Evolutionary conservation across 164 flowering plant genomes (phyloP).

Genomic region (Hamamelis virginiana): DNA sequence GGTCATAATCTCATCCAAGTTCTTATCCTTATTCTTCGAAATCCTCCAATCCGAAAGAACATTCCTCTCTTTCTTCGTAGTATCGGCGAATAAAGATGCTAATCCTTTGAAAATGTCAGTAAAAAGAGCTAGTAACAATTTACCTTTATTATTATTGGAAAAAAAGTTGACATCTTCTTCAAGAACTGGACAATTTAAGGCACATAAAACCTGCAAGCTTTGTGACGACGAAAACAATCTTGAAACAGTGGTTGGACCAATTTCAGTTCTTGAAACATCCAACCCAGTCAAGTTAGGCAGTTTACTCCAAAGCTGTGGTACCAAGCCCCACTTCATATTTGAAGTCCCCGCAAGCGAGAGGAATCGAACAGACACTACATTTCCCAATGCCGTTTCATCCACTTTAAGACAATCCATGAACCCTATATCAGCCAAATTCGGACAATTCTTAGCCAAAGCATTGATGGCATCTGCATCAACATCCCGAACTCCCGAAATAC

Average conservation of each 20-base stretch:
- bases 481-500: conserved; percentile 85
- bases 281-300: conserved; percentile 72
- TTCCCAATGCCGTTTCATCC: conserved; percentile 69
- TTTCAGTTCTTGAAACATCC: conserved; percentile 91
- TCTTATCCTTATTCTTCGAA: conserved; percentile 40
- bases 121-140: conserved; percentile 60
- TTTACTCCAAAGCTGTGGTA: conserved; percentile 58
- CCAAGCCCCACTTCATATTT: conserved; percentile 68
- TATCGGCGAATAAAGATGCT: conserved; percentile 60
- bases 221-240: conserved; percentile 58
- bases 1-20: conserved; percentile 60
- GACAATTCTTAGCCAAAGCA: conserved; percentile 74
- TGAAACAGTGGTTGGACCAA: conserved; percentile 50
- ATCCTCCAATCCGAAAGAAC: conserved; percentile 71
- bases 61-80: conserved; percentile 43
- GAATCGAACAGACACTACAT: conserved; percentile 57
- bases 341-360: conserved; percentile 88
- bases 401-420: conserved; percentile 78
- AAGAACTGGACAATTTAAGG: conserved; percentile 69
- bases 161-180: conserved; percentile 61
- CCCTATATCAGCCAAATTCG: conserved; percentile 68
- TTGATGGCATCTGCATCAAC: conserved; percentile 69
- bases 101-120: conserved; percentile 68
- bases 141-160: conserved; percentile 49
- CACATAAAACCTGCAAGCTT: conserved; percentile 79